Base-by-base conservation (phyloP, 2,329 filamentous ascomycete genomes). In the Hymenoscyphus fraxineus region DNA sequence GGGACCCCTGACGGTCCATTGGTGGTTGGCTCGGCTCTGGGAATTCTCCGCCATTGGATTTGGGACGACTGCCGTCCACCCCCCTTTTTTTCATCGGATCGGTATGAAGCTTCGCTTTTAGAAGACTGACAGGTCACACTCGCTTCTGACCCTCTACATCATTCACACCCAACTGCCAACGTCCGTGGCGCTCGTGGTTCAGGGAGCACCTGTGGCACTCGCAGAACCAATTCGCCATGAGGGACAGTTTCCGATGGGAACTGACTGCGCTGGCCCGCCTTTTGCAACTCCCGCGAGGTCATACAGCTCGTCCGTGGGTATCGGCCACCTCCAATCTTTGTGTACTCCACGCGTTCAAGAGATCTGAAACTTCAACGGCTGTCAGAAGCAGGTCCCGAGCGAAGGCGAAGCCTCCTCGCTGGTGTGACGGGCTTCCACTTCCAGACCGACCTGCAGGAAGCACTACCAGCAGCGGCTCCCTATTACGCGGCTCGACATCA, bases 281-380 rank as follows among this genome's bases (percentile, higher is more conserved):
- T 57, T 60, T 64, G 57, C 51, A 60, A 58, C 66, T 68, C 61
- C 68, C 68, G 68, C 62, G 47, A 54, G 47, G 47, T 54, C n/a
- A 22, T 54, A 54, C 47, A 54, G 19, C 10, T 54, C 19, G n/a
- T 19, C 47, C 19, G 22, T 54, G 64, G 63, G 65, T 68, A 60
- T 60, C 64, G 66, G 57, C 59, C 41, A 57, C 44, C 32, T 62
- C 57, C 55, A 32, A 66, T 61, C 63, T 61, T 60, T 67, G 62
- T 65, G 63, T 68, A 58, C 67, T 71, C 71, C 70, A 73, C 71
- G 67, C 68, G 70, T 73, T 73, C 71, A 64, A 65, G 62, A 66
- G 60, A 67, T 69, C 68, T 74, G 72, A 73, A 70, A 74, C 71
- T 60, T 51, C 59, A 69, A 68, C 69, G 67, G 69, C 68, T 71